Percentiles rank a stretch among this genome's conserved stretches.
These are phyloP conservation scores for Saraca asoca DNA, from an alignment of 331 rosid genomes.

Conservation along the genomic window DNA sequence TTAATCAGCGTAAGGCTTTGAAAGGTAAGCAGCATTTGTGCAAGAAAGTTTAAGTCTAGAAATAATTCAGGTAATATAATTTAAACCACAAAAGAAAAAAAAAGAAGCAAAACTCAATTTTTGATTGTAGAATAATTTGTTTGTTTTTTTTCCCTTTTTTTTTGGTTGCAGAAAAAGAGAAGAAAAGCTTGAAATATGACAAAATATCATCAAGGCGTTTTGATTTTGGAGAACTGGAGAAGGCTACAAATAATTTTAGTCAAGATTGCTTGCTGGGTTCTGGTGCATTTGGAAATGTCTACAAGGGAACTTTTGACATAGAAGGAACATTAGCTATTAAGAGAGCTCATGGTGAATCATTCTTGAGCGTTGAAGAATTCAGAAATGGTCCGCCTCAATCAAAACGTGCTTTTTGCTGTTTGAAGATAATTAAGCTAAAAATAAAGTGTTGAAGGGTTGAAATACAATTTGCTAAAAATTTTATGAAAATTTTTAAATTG, in stretches of 20 bases:
- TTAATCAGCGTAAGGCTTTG: constrained; percentile 26
- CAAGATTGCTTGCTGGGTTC: constrained; percentile 66
- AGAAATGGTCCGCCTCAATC: constrained; percentile 54
- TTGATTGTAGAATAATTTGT: not conserved
- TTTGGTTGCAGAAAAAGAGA: constrained; percentile 33
- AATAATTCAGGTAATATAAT: not conserved
- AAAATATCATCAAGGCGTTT: constrained; percentile 52
- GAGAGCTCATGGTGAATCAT: constrained; percentile 62
- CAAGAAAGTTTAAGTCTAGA: not conserved
- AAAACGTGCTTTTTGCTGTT: too few species aligned
- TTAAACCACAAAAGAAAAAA: too few species aligned
- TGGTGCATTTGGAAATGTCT: constrained; percentile 80
- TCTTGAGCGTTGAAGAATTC: constrained; percentile 59
- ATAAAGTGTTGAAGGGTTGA: too few species aligned
- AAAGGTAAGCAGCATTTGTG: constrained; percentile 41
- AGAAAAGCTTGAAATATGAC: constrained; percentile 44
- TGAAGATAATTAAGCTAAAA: too few species aligned
- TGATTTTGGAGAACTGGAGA: constrained; percentile 59
- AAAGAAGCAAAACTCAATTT: too few species aligned
- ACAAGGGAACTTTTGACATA: constrained; percentile 56
- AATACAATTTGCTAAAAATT: too few species aligned
- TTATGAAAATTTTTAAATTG: too few species aligned
- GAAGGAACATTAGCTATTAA: constrained; percentile 70
- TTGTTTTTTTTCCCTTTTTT: too few species aligned
- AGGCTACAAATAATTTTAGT: constrained; percentile 68